Base-by-base conservation (phyloP, 345 rosid species). In the Brassica juncea region DNA sequence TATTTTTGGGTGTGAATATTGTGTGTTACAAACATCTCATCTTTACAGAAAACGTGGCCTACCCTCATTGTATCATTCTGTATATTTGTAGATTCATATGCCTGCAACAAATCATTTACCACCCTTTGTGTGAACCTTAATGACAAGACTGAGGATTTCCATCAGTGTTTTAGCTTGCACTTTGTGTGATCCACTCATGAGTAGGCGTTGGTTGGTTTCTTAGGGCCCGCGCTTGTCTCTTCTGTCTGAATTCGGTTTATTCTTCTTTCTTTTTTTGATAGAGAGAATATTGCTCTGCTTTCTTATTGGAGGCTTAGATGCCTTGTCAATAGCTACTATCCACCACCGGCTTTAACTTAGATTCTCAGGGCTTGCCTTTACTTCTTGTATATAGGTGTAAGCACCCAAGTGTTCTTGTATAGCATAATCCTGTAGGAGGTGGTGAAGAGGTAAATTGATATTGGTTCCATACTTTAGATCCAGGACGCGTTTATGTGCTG, bases 131-230 rank as follows among this genome's bases (percentile, higher is more conserved):
- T 80, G 80, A 80, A 23, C 73, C 72, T 16, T 42, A 30, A 14
- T 11, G 80, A 81, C 80, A 75, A 81, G 83, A 71, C 70, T 76
- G 37, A 8, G 63, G 0, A 77, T 77, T 60, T 82, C 72, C 9
- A 44, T 73, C 71, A 72, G 72, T 72, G 71, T 77, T 70, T 68
- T 1, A 61, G 19, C 49, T 77, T 77, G 78, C 78, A 77, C 72
- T 82, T 72, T 77, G 70, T 81, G 81, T 81, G 77, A 80, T 74
- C 71, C 64, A 75, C 30, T 70, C 57, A 76, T 75, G 66, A 76
- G 15, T 70, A 47, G 42, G 12, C 30, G 31, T 70, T 75, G 21
- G 79, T 52, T 52, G 58, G 58, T 69, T 80, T 54, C 72, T 9
- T 65, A 65, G 73, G 81, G 65, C 74, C 84, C 80, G 63, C 77